Evolutionary conservation across 1,284 basidiomycete species (phyloP), one percentile per base, ranked within the genome.

Genomic region (Cryptococcus sp.): DNA sequence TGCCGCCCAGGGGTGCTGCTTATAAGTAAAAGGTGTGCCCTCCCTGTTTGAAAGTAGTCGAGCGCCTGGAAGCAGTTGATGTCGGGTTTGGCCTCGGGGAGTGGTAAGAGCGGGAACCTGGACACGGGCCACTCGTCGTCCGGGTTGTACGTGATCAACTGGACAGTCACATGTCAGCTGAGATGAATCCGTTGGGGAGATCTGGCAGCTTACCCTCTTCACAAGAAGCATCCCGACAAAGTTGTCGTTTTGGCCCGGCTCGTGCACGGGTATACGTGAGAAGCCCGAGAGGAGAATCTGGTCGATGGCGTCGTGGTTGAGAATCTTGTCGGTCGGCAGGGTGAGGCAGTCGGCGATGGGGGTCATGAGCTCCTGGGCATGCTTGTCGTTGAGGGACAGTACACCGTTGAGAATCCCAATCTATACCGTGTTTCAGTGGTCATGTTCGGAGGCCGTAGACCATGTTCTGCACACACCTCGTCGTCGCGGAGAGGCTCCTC

Each of bases 91-190:
- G 93, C 93, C 78, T 98, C 94, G 0, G 95, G 95, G 3, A 98
- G 77, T n/a, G 94, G 89, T 0, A 87, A 85, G 0, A 92, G 80
- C 0, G 81, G 78, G 71, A 91, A 89, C 44, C 82, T 78, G 2
- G 85, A 87, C 0, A 95, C 89, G 1, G 87, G 87, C 59, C 84
- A 82, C 1, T 82, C 83, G 71, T 88, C 82, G 18, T 88, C 83
- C 0, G 93, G 91, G 73, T 97, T 93, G 72, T 98, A 98, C 1
- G 84, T 83, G 52, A 97, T 85, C 40, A 98, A 84, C 87, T 92
- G 71, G 4, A 33, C 9, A 33, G 28, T 33, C 4, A 9, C 2
- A n/a, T 47, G 7, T 18, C n/a, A n/a, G 16, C 4, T 45, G 18
- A 45, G 51, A 12, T 5, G n/a, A 9, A 2, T 51, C 21, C 23